Evolutionary conservation across 176 grass and related monocot genomes (phyloP).

Genomic region (Carex parvula): DNA sequence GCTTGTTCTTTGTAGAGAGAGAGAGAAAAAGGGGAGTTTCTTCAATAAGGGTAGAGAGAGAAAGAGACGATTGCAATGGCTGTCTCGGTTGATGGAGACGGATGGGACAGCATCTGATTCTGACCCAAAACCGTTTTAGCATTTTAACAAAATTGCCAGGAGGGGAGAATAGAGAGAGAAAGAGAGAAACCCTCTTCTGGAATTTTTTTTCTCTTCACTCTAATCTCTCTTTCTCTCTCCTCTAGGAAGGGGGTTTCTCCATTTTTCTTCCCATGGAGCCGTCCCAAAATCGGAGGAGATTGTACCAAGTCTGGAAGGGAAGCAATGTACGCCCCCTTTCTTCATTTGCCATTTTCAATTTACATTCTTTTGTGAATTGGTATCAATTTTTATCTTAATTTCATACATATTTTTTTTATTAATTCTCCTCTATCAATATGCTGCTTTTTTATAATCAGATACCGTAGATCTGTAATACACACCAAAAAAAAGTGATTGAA

Average conservation of each 20-base stretch:
- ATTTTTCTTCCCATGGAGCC: constrained; percentile 24
- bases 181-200: not conserved
- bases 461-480: not conserved
- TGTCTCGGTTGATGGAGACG: constrained; percentile 19
- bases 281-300: constrained; percentile 40
- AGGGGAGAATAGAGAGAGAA: not conserved
- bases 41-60: constrained; percentile 15
- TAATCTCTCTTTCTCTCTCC: constrained; percentile 15
- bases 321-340: constrained; percentile 55
- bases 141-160: constrained; percentile 11
- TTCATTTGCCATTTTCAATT: not conserved
- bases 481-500: not conserved
- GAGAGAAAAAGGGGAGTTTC: not conserved
- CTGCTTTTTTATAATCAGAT: not conserved
- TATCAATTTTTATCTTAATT: not conserved
- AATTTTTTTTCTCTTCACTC: not conserved
- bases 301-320: constrained; percentile 89
- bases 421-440: not conserved
- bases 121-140: constrained; percentile 19
- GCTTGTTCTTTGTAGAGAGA: constrained; percentile 16
- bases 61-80: constrained; percentile 5
- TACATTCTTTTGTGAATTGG: not conserved
- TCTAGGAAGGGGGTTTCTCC: not conserved
- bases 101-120: constrained; percentile 18
- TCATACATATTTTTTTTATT: not conserved